phyloP scores from a whole-genome alignment of 805 yeast genomes.

The Kazachstania bromeliacearum region DNA sequence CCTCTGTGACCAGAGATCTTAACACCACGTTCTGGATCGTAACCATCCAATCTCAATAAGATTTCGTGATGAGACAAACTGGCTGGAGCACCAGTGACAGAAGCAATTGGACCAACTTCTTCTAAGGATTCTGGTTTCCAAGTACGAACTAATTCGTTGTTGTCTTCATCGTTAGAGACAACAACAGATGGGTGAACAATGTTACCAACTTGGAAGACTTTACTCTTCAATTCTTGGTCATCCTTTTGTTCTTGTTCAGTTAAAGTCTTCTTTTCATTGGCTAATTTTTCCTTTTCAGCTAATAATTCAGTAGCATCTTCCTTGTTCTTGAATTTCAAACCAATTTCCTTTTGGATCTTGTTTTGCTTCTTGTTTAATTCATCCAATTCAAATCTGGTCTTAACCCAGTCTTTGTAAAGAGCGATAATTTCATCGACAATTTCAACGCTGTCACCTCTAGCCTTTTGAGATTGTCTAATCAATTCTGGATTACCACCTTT shows the following conservation, averaged over 20 bases:
- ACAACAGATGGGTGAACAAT: conserved; percentile 89
- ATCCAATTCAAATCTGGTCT: conserved; percentile 80
- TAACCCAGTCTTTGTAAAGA: conserved; percentile 90
- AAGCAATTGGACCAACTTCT: conserved; percentile 53
- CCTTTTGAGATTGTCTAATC: conserved; percentile 80
- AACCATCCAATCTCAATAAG: conserved; percentile 87
- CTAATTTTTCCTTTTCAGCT: conserved; percentile 68
- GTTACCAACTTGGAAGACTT: conserved; percentile 89
- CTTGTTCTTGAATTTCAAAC: conserved; percentile 84
- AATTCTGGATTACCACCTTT: conserved; percentile 94
- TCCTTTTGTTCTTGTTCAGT: conserved; percentile 66
- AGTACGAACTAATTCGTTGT: conserved; percentile 76
- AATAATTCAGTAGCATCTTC: conserved; percentile 85
- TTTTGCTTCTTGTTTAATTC: conserved; percentile 81
- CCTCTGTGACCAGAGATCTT: conserved; percentile 98
- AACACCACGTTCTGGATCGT: conserved; percentile 98
- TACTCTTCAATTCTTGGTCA: conserved; percentile 61
- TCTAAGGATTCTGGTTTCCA: conserved; percentile 75
- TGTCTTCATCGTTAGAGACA: conserved; percentile 77
- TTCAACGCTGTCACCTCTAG: conserved; percentile 92
- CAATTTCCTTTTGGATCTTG: conserved; percentile 87
- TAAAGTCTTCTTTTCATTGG: conserved; percentile 57
- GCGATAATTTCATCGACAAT: conserved; percentile 89
- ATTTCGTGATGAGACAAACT: conserved; percentile 91
- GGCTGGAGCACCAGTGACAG: conserved; percentile 71